Percentiles rank a stretch among this genome's conserved stretches.
phyloP scores from a whole-genome alignment of 352 stramenopile species.

The Phytopythium cucurbitacearum region DNA sequence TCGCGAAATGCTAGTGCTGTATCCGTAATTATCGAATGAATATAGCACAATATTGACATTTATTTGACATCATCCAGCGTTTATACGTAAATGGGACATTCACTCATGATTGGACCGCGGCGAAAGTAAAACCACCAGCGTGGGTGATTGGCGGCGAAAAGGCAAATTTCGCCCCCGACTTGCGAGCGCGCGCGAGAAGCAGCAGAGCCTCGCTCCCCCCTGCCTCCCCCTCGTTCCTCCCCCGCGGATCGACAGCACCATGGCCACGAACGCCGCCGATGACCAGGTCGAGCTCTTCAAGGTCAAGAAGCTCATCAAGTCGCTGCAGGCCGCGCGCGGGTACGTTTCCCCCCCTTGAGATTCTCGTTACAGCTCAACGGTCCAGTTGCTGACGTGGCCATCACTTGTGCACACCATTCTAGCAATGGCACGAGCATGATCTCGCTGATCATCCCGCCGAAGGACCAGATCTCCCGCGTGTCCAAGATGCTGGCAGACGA shows the following conservation, averaged over 20 bases:
- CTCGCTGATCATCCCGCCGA: slow-evolving; percentile 98
- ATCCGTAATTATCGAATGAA: too few relatives aligned
- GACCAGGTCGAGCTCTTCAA: slow-evolving; percentile 99
- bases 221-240: not conserved
- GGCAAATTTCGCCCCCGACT: not conserved
- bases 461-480: slow-evolving; percentile 97
- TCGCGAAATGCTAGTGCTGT: too few relatives aligned
- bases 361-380: not conserved
- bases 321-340: slow-evolving; percentile 83
- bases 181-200: not conserved
- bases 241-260: slow-evolving; percentile 6
- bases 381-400: not conserved
- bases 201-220: not conserved
- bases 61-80: too few relatives aligned
- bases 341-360: slow-evolving; percentile 31
- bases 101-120: too few relatives aligned
- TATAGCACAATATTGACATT: too few relatives aligned
- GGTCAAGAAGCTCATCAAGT: slow-evolving; percentile 99
- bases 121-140: too few relatives aligned
- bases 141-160: not conserved
- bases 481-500: slow-evolving; percentile 99
- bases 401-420: slow-evolving; percentile 1
- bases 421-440: slow-evolving; percentile 99
- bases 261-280: slow-evolving; percentile 54
- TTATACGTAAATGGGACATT: too few relatives aligned